These are phyloP conservation scores for Komagataella kurtzmanii DNA, from an alignment of 805 yeast genomes.

Conservation along the genomic window DNA sequence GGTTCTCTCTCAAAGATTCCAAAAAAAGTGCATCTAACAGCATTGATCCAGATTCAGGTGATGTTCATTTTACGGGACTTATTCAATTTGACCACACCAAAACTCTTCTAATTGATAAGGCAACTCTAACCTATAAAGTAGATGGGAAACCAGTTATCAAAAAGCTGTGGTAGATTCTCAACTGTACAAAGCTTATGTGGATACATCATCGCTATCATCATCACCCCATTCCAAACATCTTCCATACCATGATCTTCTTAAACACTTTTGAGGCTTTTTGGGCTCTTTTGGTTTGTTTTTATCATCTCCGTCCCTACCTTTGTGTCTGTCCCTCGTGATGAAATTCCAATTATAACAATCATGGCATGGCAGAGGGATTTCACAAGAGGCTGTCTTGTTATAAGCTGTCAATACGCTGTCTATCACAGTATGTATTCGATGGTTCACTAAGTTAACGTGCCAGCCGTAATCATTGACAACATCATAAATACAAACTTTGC, in stretches of 20 bases:
- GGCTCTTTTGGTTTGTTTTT: neutral
- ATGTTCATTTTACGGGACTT: slow-evolving; percentile 17
- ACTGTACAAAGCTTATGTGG: neutral
- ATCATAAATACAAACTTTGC: slow-evolving; percentile 77
- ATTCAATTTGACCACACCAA: slow-evolving; percentile 23
- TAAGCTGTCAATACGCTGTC: slow-evolving; percentile 63
- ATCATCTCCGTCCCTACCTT: slow-evolving; percentile 4
- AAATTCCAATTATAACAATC: slow-evolving; percentile 89
- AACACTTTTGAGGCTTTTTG: neutral
- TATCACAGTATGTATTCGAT: slow-evolving; percentile 81
- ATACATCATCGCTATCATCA: slow-evolving; percentile 9
- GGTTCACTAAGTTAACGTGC: slow-evolving; percentile 80
- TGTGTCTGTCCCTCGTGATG: slow-evolving; percentile 31
- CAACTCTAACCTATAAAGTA: slow-evolving; percentile 13
- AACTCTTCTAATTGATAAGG: slow-evolving; percentile 15
- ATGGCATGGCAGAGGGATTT: slow-evolving; percentile 66
- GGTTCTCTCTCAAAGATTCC: slow-evolving; percentile 9
- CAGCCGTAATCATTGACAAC: slow-evolving; percentile 83
- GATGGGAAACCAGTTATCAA: slow-evolving; percentile 14
- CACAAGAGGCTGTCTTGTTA: slow-evolving; percentile 67
- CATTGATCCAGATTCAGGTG: slow-evolving; percentile 7
- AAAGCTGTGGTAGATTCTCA: slow-evolving; percentile 12
- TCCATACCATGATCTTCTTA: neutral
- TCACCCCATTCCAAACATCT: slow-evolving; percentile 21
- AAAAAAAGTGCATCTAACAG: neutral